Evolutionary conservation across 345 rosid species (phyloP).

Genomic region (Populus alba): DNA sequence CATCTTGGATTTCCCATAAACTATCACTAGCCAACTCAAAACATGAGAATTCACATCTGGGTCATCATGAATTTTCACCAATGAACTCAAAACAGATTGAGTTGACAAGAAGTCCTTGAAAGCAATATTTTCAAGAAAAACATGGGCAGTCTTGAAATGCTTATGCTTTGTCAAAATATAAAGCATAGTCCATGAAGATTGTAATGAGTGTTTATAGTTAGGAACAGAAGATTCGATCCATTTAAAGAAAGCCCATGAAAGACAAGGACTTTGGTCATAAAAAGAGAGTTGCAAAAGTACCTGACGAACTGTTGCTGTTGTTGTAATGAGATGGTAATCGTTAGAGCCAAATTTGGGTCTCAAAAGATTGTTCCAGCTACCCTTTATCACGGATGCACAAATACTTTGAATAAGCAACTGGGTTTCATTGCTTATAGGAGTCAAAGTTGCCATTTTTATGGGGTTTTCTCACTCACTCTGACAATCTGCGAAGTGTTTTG

Average conservation of each 20-base stretch:
- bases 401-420: conserved; percentile 43
- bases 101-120: conserved; percentile 67
- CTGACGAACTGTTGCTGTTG: conserved; percentile 41
- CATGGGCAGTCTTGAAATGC: conserved; percentile 72
- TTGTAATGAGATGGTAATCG: conserved; percentile 15
- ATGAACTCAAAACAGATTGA: conserved; percentile 60
- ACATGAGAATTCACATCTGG: conserved; percentile 66
- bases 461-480: background rate
- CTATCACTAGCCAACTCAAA: conserved; percentile 80
- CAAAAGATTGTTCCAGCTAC: conserved; percentile 58
- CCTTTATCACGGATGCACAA: conserved; percentile 51
- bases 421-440: conserved; percentile 16
- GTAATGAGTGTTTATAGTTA: conserved; percentile 52
- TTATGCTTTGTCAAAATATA: conserved; percentile 56
- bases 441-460: conserved; percentile 12
- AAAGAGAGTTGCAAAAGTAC: conserved; percentile 52
- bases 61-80: conserved; percentile 50
- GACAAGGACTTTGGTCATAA: conserved; percentile 34
- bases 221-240: conserved; percentile 49
- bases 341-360: conserved; percentile 33
- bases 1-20: conserved; percentile 58
- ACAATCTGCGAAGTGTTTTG: too few relatives aligned
- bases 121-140: conserved; percentile 75
- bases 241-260: conserved; percentile 58
- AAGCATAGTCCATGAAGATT: conserved; percentile 81